phyloP scores from a whole-genome alignment of 108 stramenopile genomes.

The Cyclotella atomus region DNA sequence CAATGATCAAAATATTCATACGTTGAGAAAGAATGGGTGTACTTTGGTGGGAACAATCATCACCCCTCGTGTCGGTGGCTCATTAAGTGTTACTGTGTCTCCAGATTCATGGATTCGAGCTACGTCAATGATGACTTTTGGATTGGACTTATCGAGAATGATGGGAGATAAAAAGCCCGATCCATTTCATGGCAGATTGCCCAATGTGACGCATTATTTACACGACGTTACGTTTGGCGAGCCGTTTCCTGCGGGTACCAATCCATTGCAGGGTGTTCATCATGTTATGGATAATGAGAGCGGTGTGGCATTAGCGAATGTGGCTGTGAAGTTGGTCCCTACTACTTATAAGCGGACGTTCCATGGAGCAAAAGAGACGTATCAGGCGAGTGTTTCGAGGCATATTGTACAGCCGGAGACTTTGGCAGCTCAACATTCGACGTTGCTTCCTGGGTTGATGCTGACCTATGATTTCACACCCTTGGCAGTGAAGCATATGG shows the following conservation, averaged over 20 bases:
- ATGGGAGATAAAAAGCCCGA: conserved; percentile 3
- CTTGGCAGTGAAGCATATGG: conserved; percentile 72
- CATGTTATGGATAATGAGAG: conserved; percentile 69
- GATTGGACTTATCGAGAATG: conserved; percentile 10
- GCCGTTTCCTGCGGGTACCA: conserved; percentile 56
- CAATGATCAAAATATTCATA: neutral
- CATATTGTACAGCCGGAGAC: conserved; percentile 79
- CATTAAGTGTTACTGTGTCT: conserved; percentile 23
- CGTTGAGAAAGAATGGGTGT: conserved; percentile 27
- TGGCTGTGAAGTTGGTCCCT: conserved; percentile 74
- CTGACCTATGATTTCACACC: conserved; percentile 84
- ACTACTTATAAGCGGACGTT: conserved; percentile 64
- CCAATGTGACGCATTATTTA: conserved; percentile 70
- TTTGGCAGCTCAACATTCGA: conserved; percentile 58
- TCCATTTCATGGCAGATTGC: conserved; percentile 42
- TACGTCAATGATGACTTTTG: conserved; percentile 33
- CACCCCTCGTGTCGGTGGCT: conserved; percentile 38
- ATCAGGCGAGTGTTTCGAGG: conserved; percentile 64
- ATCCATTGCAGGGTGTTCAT: conserved; percentile 59
- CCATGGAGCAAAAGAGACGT: conserved; percentile 34
- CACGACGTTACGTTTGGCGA: conserved; percentile 79
- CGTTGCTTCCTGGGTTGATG: conserved; percentile 68
- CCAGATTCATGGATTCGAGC: conserved; percentile 40
- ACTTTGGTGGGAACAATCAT: conserved; percentile 38
- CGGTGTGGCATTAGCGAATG: conserved; percentile 69